Conservation (phyloP, 257 asterid genomes). For the Solanum phureja region DNA sequence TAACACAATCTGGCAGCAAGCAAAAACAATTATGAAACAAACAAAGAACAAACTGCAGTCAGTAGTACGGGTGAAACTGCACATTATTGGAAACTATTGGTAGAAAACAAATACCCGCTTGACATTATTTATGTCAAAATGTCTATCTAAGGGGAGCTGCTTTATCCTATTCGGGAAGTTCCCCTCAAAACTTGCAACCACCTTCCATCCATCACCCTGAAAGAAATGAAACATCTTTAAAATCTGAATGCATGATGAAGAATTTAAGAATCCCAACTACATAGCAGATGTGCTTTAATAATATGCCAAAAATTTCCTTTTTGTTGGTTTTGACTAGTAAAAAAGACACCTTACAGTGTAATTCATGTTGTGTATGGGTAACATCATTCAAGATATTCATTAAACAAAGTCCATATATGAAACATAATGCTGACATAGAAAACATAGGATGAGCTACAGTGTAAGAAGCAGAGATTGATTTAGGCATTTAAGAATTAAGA, state of each 20-base stretch:
- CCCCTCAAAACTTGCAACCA: slow-evolving; percentile 95
- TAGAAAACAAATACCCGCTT: slow-evolving; percentile 48
- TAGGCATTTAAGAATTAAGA: not conserved
- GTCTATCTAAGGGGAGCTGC: slow-evolving; percentile 90
- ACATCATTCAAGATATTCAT: not conserved
- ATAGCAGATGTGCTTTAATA: not conserved
- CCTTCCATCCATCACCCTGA: slow-evolving; percentile 99
- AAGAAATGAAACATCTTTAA: not conserved
- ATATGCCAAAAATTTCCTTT: not conserved
- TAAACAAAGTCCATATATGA: not conserved
- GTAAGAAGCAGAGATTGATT: not conserved
- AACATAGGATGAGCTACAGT: not conserved
- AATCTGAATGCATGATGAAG: not conserved
- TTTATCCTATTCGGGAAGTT: slow-evolving; percentile 92
- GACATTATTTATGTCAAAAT: slow-evolving; percentile 86
- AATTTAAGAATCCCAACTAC: not conserved
- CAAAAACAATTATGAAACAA: slow-evolving; percentile 13
- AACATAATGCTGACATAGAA: not conserved
- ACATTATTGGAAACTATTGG: not conserved
- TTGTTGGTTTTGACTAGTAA: not conserved
- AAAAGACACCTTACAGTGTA: not conserved
- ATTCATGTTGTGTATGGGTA: not conserved
- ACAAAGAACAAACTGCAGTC: not conserved
- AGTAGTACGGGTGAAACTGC: not conserved
- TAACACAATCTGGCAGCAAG: slow-evolving; percentile 64